Conservation (phyloP, 2,329 filamentous ascomycete genomes). For the Cladosporium velox region DNA sequence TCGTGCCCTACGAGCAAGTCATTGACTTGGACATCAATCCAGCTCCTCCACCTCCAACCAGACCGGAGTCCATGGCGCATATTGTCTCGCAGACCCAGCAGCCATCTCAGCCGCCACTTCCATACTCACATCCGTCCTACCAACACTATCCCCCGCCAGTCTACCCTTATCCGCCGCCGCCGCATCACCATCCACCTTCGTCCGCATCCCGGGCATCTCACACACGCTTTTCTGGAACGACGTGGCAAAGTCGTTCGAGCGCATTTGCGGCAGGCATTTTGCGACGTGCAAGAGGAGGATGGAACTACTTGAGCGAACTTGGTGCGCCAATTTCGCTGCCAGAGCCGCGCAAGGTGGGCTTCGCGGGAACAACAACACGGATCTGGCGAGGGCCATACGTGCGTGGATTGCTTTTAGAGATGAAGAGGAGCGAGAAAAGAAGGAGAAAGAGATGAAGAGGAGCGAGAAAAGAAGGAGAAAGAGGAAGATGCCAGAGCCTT, state of each 20-base stretch:
- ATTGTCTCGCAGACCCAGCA: constrained; percentile 2
- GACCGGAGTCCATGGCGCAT: constrained; percentile 1
- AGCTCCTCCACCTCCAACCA: constrained; percentile 1
- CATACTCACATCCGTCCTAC: constrained; percentile 1
- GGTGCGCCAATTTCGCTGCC: not conserved
- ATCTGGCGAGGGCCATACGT: not conserved
- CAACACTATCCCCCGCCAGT: not conserved
- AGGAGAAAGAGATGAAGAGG: constrained; percentile 3
- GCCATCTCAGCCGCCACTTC: not conserved
- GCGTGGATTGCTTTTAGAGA: not conserved
- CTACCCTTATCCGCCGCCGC: not conserved
- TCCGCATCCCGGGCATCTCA: not conserved
- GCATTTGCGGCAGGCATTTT: not conserved
- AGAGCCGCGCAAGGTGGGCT: not conserved
- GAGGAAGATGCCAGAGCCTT: not conserved
- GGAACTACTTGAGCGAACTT: not conserved
- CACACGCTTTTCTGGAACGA: not conserved
- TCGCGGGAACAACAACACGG: not conserved
- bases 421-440: constrained; percentile 5
- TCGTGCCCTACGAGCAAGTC: constrained; percentile 1
- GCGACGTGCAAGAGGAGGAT: not conserved
- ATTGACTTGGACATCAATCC: not conserved
- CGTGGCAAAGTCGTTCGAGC: not conserved
- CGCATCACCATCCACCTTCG: not conserved
- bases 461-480: constrained; percentile 1